Evolutionary conservation across 768 basidiomycete species (phyloP), one percentile per base, ranked within the genome.

Genomic region (Xanthoconium stramineum): DNA sequence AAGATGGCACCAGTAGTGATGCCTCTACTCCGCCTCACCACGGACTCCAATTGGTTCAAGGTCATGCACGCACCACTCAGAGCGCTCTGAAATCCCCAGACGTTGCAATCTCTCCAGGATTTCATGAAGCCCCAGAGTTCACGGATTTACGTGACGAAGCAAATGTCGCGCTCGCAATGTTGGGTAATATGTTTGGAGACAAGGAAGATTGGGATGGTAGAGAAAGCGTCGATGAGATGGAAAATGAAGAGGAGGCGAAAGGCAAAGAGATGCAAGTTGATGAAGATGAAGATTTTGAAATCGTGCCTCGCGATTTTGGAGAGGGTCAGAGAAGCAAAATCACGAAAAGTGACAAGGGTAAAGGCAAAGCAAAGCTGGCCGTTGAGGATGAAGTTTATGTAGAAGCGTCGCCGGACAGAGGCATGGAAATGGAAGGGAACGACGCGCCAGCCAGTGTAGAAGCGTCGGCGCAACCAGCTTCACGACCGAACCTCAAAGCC

Each of bases 191-290:
- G 36, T 88, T 88, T 47, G 83, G 76, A 1, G 72, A 70, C 17
- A 73, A 74, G 13, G 76, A 76, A 6, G 78, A 84, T 8, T 89
- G 88, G 88, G 77, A 76, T 3, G 85, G 81, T 7, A 68, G 69
- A 24, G 87, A 88, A 65, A 82, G 78, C 56, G 69, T 82, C 4
- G 80, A 82, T 1, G 86, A 84, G 29, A 69, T 83, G 39, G 84
- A 84, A 50, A 49, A 35, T 19, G 15, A 50, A 5, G 60, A 73
- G 69, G 28, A 72, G 11, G 28, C 3, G 20, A 39, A n/a, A 13
- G 44, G 10, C 3, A 32, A 15, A 11, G 36, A 30, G 19, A 48
- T 50, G 35, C 44, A 45, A 10, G 37, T 53, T 28, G 67, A 66
- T 6, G 73, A 68, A 4, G 72, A 67, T 7, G 70, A 69, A 39